Percentiles rank a stretch among this genome's conserved stretches.
Conservation (phyloP, 192 early-diverging fungal species). For the Thoreauomyces humboldtii region DNA sequence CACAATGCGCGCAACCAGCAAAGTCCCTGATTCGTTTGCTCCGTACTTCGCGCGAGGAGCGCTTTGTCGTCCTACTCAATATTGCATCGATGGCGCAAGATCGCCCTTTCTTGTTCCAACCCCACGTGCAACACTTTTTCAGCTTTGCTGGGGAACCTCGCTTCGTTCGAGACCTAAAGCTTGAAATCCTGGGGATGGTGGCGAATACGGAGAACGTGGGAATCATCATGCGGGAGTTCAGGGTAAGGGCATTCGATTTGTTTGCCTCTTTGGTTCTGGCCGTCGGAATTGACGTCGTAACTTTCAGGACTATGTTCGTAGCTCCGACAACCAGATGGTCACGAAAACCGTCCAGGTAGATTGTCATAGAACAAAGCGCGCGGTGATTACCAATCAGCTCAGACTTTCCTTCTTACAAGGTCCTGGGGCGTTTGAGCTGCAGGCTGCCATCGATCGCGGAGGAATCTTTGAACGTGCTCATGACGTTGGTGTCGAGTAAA, state of each 20-base stretch:
- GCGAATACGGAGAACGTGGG: conserved; percentile 66
- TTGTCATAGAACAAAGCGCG: too few species aligned
- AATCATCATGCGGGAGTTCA: conserved; percentile 70
- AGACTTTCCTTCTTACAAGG: too few species aligned
- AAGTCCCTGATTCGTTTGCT: conserved; percentile 74
- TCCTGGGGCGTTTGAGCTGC: conserved; percentile 31
- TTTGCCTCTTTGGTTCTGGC: neutral
- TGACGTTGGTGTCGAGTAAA: conserved; percentile 27
- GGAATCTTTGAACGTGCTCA: conserved; percentile 47
- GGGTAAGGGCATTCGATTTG: conserved; percentile 38
- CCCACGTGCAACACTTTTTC: conserved; percentile 77
- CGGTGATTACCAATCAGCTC: too few species aligned
- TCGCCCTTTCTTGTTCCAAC: conserved; percentile 67
- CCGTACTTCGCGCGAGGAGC: conserved; percentile 66
- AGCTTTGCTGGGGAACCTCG: conserved; percentile 73
- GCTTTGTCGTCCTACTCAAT: conserved; percentile 73
- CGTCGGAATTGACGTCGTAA: neutral
- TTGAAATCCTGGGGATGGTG: conserved; percentile 76
- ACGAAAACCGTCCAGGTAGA: conserved; percentile 61
- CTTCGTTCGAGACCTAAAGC: conserved; percentile 77
- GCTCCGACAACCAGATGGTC: conserved; percentile 64
- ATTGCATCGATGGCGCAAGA: conserved; percentile 70
- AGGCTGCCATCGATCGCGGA: conserved; percentile 39
- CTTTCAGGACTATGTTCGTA: conserved; percentile 67
- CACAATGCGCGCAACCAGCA: conserved; percentile 11